phyloP scores from a whole-genome alignment of 768 basidiomycete species.

The Suillus decipiens region DNA sequence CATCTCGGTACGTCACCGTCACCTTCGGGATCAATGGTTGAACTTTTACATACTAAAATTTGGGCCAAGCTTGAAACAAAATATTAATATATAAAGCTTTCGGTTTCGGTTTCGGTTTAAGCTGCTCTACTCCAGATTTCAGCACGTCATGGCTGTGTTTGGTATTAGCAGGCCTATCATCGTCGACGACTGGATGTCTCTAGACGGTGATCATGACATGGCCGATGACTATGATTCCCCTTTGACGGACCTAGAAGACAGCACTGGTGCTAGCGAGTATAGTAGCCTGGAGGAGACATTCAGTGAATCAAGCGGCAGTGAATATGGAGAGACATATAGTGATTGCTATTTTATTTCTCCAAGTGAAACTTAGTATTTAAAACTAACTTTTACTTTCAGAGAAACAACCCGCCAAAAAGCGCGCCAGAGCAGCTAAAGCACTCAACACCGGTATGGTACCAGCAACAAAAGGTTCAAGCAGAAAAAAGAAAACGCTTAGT shows the following conservation, averaged over 20 bases:
- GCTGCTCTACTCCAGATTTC: not conserved
- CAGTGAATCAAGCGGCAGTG: slow-evolving; percentile 6
- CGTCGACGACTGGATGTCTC: not conserved
- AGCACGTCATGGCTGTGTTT: not conserved
- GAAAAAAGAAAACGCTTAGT: slow-evolving; percentile 14
- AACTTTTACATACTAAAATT: not conserved
- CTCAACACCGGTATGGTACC: too few relatives aligned
- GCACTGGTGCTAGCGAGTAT: not conserved
- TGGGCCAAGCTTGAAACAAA: too few relatives aligned
- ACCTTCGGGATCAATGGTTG: not conserved
- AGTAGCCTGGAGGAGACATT: not conserved
- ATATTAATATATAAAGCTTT: not conserved
- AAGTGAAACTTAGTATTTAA: not conserved
- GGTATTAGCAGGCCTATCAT: not conserved
- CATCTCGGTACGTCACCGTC: not conserved
- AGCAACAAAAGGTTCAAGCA: not conserved
- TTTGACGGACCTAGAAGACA: slow-evolving; percentile 5
- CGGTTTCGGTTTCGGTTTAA: not conserved
- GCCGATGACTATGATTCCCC: slow-evolving; percentile 1
- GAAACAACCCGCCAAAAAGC: slow-evolving; percentile 5
- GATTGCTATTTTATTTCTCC: not conserved
- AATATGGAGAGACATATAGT: slow-evolving; percentile 2
- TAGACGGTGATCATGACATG: not conserved
- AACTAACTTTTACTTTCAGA: not conserved
- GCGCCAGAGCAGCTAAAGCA: not conserved